phyloP scores from a whole-genome alignment of 805 yeast species.

The Lipomyces japonicus region DNA sequence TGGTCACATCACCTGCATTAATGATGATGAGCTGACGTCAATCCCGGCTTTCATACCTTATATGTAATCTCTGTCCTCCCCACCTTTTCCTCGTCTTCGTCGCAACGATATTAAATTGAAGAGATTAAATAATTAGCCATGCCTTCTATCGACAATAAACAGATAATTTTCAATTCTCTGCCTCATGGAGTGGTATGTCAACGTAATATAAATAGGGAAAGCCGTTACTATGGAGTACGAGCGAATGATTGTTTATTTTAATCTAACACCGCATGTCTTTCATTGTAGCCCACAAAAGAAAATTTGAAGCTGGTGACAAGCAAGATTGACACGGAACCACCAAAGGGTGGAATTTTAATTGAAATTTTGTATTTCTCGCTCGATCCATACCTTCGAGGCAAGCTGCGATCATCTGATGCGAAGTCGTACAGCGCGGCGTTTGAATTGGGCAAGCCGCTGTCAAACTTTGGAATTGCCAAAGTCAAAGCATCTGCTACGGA shows the following conservation, averaged over 20 bases:
- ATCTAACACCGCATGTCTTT: slow-evolving; percentile 6
- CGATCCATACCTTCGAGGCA: slow-evolving; percentile 60
- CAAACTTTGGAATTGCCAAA: slow-evolving; percentile 46
- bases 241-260: slow-evolving; percentile 19
- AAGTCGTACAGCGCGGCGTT: slow-evolving; percentile 21
- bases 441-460: slow-evolving; percentile 32
- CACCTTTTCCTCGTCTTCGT: too few relatives aligned
- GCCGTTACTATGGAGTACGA: neutral
- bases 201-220: neutral
- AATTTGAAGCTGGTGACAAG: slow-evolving; percentile 1
- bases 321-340: slow-evolving; percentile 6
- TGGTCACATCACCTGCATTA: too few relatives aligned
- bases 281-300: slow-evolving; percentile 5
- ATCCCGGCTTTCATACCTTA: too few relatives aligned
- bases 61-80: too few relatives aligned
- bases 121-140: too few relatives aligned
- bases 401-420: slow-evolving; percentile 43
- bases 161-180: neutral
- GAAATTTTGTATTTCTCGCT: slow-evolving; percentile 49
- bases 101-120: too few relatives aligned
- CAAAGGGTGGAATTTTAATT: slow-evolving; percentile 43
- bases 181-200: neutral
- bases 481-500: slow-evolving; percentile 47
- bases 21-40: too few relatives aligned
- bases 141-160: too few relatives aligned